A percentile compares a stretch with the other conserved stretches of the same genome.
phyloP scores from a whole-genome alignment of 192 early-diverging fungal genomes.

The Entomortierella beljakovae region DNA sequence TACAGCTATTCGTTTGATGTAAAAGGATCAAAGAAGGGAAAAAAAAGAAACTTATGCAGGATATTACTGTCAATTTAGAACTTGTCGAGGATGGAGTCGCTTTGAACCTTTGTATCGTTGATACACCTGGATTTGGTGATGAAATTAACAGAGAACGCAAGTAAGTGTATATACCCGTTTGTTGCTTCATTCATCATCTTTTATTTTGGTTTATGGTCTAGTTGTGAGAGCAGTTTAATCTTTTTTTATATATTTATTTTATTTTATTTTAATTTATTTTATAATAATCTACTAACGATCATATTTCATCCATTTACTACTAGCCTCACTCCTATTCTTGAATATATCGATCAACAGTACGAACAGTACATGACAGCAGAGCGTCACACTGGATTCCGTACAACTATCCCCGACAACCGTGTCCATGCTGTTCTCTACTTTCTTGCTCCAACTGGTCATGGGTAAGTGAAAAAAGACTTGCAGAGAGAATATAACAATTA shows the following conservation, averaged over 20 bases:
- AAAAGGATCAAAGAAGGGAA: background rate
- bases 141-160: constrained; percentile 83
- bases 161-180: constrained; percentile 57
- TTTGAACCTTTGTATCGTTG: constrained; percentile 91
- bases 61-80: constrained; percentile 62
- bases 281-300: background rate
- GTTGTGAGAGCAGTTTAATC: constrained; percentile 24
- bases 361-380: constrained; percentile 90
- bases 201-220: background rate
- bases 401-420: constrained; percentile 87
- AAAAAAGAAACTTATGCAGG: background rate
- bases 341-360: constrained; percentile 98
- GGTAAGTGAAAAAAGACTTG: constrained; percentile 48
- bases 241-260: background rate
- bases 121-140: constrained; percentile 92
- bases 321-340: constrained; percentile 91
- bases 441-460: constrained; percentile 95
- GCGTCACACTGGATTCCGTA: constrained; percentile 75
- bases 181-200: background rate
- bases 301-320: constrained; percentile 9
- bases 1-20: background rate
- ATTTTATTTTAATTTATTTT: constrained; percentile 1
- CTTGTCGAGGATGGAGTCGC: constrained; percentile 92
- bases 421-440: constrained; percentile 98
- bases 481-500: background rate